Evolutionary conservation across 2,329 filamentous ascomycete species (phyloP).

Genomic region (Diaporthe sp.): DNA sequence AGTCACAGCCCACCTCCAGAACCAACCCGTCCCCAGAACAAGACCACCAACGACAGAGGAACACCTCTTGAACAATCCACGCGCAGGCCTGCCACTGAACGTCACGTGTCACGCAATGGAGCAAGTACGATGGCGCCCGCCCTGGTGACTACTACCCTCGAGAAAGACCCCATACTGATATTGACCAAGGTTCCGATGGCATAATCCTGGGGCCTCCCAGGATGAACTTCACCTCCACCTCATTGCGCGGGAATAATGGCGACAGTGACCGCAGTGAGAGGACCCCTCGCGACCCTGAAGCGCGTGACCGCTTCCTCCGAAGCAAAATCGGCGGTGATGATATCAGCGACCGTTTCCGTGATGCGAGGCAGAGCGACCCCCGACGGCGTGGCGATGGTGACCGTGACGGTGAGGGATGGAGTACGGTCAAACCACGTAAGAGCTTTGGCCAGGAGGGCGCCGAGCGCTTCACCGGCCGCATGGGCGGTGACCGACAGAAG

Average conservation of each 20-base stretch:
- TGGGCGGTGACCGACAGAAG: conserved; percentile 64
- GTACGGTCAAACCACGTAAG: conserved; percentile 79
- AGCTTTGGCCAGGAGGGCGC: conserved; percentile 80
- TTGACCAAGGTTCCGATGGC: conserved; percentile 76
- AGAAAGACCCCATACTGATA: conserved; percentile 39
- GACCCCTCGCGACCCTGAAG: conserved; percentile 63
- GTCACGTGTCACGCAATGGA: conserved; percentile 68
- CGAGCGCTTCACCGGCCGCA: conserved; percentile 77
- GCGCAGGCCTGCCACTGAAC: conserved; percentile 65
- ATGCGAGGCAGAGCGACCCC: conserved; percentile 60
- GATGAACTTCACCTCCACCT: conserved; percentile 84
- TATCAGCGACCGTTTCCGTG: conserved; percentile 63
- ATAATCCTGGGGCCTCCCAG: conserved; percentile 89
- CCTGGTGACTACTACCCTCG: neutral
- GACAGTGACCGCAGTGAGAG: conserved; percentile 68
- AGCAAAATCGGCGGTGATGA: conserved; percentile 65
- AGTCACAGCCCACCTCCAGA: conserved; percentile 60
- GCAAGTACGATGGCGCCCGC: conserved; percentile 61
- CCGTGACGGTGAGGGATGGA: conserved; percentile 80
- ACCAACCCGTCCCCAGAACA: conserved; percentile 60
- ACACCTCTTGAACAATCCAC: conserved; percentile 63
- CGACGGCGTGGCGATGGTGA: conserved; percentile 69
- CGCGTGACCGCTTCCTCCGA: conserved; percentile 73
- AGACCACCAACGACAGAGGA: conserved; percentile 59
- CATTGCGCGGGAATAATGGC: conserved; percentile 59